Percentiles rank a stretch among this genome's conserved stretches.
Evolutionary conservation across 2,329 filamentous ascomycete genomes (phyloP).

Genomic region (Penicillium hordei): DNA sequence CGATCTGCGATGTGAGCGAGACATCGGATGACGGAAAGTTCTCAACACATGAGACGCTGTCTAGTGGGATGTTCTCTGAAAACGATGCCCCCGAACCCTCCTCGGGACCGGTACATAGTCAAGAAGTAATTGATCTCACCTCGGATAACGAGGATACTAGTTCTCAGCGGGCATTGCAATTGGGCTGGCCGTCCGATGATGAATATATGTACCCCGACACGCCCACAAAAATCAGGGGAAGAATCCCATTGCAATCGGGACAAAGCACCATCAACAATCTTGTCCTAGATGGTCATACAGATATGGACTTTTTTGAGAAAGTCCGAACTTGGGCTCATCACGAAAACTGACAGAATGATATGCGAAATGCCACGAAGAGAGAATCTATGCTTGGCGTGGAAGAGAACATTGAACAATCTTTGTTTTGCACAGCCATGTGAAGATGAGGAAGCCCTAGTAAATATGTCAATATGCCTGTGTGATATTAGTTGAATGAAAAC

Average conservation of each 20-base stretch:
- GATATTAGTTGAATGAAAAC: neutral
- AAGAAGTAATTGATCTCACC: neutral
- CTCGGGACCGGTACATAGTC: too few species aligned
- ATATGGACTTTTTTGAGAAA: neutral
- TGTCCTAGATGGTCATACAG: neutral
- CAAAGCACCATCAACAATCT: neutral
- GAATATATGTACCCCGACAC: neutral
- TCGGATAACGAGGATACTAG: neutral
- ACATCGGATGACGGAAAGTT: neutral
- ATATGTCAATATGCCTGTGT: neutral
- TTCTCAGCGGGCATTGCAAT: neutral
- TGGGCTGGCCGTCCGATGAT: neutral
- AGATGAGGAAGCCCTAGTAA: neutral
- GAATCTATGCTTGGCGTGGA: neutral
- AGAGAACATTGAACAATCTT: neutral
- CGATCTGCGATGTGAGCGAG: neutral
- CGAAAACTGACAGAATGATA: neutral
- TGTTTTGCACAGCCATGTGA: neutral
- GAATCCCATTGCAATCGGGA: neutral
- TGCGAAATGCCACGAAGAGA: neutral
- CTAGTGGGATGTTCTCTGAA: neutral
- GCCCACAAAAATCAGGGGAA: neutral
- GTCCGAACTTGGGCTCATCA: neutral
- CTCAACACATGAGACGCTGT: constrained; percentile 3
- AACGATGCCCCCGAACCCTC: neutral